A percentile compares a stretch with the other conserved stretches of the same genome.
Conservation (phyloP, 2,329 filamentous ascomycete genomes). For the Claviceps sp. region DNA sequence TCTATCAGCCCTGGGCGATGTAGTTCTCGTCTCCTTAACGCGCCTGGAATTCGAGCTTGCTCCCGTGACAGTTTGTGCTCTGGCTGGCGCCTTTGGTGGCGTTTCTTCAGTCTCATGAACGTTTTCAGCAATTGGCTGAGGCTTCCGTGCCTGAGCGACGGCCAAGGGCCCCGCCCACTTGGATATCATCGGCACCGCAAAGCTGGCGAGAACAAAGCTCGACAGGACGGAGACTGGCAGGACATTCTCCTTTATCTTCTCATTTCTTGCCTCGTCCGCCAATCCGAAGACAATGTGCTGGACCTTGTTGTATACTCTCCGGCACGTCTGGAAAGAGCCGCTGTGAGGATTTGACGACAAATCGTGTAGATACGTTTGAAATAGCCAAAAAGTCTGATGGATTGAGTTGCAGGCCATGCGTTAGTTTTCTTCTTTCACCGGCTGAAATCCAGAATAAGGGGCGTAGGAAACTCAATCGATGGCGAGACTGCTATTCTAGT, state of each 20-base stretch:
- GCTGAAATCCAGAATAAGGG: background rate
- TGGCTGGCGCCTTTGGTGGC: slow-evolving; percentile 33
- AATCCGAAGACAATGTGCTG: slow-evolving; percentile 78
- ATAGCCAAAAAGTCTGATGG: slow-evolving; percentile 72
- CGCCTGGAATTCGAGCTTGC: slow-evolving; percentile 37
- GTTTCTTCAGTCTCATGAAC: slow-evolving; percentile 22
- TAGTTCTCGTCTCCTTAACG: slow-evolving; percentile 30
- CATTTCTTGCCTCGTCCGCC: slow-evolving; percentile 52
- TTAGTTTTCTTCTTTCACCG: slow-evolving; percentile 9
- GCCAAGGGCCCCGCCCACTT: slow-evolving; percentile 68
- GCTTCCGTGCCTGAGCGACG: slow-evolving; percentile 68
- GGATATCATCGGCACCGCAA: slow-evolving; percentile 64
- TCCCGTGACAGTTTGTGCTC: slow-evolving; percentile 54
- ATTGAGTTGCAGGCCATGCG: slow-evolving; percentile 2
- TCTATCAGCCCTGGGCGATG: slow-evolving; percentile 23
- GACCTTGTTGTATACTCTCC: slow-evolving; percentile 76
- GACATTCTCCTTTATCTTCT: slow-evolving; percentile 71
- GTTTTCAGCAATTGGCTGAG: slow-evolving; percentile 31
- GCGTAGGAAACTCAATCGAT: background rate
- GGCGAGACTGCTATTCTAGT: background rate
- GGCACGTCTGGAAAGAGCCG: slow-evolving; percentile 67
- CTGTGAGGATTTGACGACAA: slow-evolving; percentile 62
- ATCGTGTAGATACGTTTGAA: slow-evolving; percentile 78
- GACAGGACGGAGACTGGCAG: slow-evolving; percentile 69
- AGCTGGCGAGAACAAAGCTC: slow-evolving; percentile 64